Base-by-base conservation (phyloP, 805 yeast species). In the Nakazawaea peltata region DNA sequence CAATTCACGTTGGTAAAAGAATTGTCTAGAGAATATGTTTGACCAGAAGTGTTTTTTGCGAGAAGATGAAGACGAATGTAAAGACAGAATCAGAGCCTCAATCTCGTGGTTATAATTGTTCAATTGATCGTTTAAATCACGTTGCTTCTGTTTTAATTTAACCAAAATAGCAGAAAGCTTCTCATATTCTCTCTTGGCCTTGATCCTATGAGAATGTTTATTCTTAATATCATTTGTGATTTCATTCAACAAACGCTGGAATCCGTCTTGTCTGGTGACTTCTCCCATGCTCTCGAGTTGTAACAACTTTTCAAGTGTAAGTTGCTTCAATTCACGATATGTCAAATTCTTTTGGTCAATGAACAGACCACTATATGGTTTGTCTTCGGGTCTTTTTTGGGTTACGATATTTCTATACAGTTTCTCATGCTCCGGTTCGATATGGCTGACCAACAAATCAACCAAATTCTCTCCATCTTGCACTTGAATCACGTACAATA, bases 401-500 rank as follows among this genome's bases (percentile, higher is more conserved):
- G 54, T 52, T 4, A 84, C 60, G 9, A 87, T 65, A 12, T 66
- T 63, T 36, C 62, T 61, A 56, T 81, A 87, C 34, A 57, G 64
- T 5, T 62, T 56, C 52, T 92, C 98, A 51, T 90, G 90, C 13
- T 63, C 66, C 0, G 78, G 72, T 25, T 66, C 63, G 21, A 83
- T 84, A 3, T 81, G 81, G 4, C 78, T 71, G 8, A 82, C 66
- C 33, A 86, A 55, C 36, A 85, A 57, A 33, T 82, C 90, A 36
- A 80, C 69, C 30, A 90, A 65, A 43, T 76, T 78, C 2, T 70
- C 63, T 18, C 77, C 77, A 11, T 73, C 71, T 61, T 92, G 97
- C 5, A 92, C 83, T 44, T 87, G 77, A 42, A 88, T 74, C 48
- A 90, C 75, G 50, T 86, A 86, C 12, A 81, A 59, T n/a, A 88